Evolutionary conservation across 768 basidiomycete species (phyloP).

Genomic region (Lactarius vividus): DNA sequence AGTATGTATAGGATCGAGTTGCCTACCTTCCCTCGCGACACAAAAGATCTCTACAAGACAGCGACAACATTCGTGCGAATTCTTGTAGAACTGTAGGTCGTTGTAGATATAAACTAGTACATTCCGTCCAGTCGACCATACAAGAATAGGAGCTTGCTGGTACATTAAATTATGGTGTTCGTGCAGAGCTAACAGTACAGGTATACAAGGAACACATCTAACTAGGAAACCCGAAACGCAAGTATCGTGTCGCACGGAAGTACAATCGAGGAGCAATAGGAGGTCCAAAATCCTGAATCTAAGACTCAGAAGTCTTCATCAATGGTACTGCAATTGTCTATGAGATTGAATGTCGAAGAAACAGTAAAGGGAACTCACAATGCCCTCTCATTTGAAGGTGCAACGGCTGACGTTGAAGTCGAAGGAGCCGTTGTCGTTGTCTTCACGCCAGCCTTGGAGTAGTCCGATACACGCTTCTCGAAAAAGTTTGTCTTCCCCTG

Average conservation of each 20-base stretch:
- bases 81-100: not conserved
- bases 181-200: conserved; percentile 20
- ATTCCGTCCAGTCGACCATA: not conserved
- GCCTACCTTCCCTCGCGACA: not conserved
- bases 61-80: too few species aligned
- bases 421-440: conserved; percentile 14
- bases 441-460: conserved; percentile 61
- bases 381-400: conserved; percentile 28
- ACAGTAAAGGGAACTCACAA: conserved; percentile 39
- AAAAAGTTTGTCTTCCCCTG: conserved; percentile 98
- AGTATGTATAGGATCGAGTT: not conserved
- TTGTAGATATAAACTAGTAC: not conserved
- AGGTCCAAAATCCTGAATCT: not conserved
- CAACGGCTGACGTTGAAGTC: not conserved
- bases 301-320: conserved; percentile 22
- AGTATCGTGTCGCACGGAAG: not conserved
- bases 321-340: conserved; percentile 12
- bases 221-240: not conserved
- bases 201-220: conserved; percentile 24
- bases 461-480: conserved; percentile 90
- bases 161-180: conserved; percentile 25
- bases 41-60: not conserved
- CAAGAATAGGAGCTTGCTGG: not conserved
- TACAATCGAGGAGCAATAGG: not conserved
- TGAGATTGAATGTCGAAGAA: not conserved